Base-by-base conservation (phyloP, 1,139 yeast species). In the Trichomonascaceae sp. region DNA sequence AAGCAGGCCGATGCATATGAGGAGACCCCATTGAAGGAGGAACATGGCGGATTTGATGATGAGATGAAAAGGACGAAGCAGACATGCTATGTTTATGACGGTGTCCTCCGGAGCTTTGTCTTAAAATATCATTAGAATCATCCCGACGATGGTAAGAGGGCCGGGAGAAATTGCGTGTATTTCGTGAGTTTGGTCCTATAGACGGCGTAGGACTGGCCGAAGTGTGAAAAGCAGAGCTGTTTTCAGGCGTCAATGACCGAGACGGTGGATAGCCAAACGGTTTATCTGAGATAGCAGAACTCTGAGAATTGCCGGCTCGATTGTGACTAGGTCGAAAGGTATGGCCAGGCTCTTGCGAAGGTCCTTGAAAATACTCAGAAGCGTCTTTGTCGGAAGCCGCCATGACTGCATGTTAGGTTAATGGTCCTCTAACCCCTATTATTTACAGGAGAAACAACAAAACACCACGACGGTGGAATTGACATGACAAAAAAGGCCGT, bases 61-160 rank as follows among this genome's bases (percentile, higher is more conserved):
- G 39, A 7, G 52, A 45, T 17, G 53, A 32, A 19, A 47, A 45
- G 10, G 47, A 27, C 8, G 50, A 41, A 1, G 50, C 41, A 13
- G 43, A 30, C 30, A 18, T 36, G 30, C 41, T 30, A 19, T 46
- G 46, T 27, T 45, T 49, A 32, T 46, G 52, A 19, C 20, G 50
- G 32, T 20, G 53, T 44, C 5, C 39, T 44, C 19, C 50, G 36
- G 36, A 46, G 46, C 17, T n/a, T 38, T 24, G 44, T 22, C 24
- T 22, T 46, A 18, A 45, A 15, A 15, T 24, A 50, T 30, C 43
- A 17, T 24, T 45, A 22, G 47, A 17, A 15, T 22, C 44, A 19
- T 57, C 53, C 48, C 57, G 58, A 13, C 52, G 50, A 32, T 59
- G 60, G 53, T 61, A 63, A 27, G 64, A 55, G 1, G 65, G 65